Percentiles rank a stretch among this genome's conserved stretches.
Conservation (phyloP, 2,329 filamentous ascomycete species). For the Fusarium neocosmosporiellum region DNA sequence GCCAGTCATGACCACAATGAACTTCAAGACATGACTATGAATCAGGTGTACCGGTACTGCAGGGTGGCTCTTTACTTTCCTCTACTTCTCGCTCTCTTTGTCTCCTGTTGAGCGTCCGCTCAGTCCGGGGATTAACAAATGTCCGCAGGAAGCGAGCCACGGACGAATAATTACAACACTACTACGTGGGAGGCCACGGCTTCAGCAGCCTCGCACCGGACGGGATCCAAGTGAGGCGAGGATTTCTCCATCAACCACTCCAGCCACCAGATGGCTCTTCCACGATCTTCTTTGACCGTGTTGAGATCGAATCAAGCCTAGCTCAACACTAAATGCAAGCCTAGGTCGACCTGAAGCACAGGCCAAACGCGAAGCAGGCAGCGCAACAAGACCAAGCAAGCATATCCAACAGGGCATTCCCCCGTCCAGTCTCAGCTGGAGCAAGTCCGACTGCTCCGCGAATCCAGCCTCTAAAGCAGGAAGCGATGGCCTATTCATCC, state of each 20-base stretch:
- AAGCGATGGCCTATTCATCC: conserved; percentile 14
- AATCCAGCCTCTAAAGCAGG: conserved; percentile 11
- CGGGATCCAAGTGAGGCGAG: neutral
- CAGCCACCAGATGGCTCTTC: neutral
- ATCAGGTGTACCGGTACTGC: neutral
- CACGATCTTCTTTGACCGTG: neutral
- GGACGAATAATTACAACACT: conserved; percentile 5
- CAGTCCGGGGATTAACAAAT: conserved; percentile 15
- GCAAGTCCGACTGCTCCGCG: conserved; percentile 26
- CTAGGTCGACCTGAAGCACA: conserved; percentile 32
- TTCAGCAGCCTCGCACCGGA: neutral
- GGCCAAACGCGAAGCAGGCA: conserved; percentile 28
- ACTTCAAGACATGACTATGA: neutral
- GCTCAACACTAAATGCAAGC: conserved; percentile 20
- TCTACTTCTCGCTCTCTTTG: neutral
- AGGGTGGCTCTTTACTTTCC: neutral
- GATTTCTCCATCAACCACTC: neutral
- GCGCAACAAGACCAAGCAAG: conserved; percentile 12
- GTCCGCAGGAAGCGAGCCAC: conserved; percentile 2
- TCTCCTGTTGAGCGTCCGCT: neutral
- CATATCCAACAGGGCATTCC: conserved; percentile 19
- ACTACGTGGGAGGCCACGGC: neutral
- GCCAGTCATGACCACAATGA: conserved; percentile 16
- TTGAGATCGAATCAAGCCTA: conserved; percentile 13
- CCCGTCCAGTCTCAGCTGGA: conserved; percentile 23